A percentile compares a stretch with the other conserved stretches of the same genome.
phyloP scores from a whole-genome alignment of 345 rosid genomes.

The Clausena lansium region DNA sequence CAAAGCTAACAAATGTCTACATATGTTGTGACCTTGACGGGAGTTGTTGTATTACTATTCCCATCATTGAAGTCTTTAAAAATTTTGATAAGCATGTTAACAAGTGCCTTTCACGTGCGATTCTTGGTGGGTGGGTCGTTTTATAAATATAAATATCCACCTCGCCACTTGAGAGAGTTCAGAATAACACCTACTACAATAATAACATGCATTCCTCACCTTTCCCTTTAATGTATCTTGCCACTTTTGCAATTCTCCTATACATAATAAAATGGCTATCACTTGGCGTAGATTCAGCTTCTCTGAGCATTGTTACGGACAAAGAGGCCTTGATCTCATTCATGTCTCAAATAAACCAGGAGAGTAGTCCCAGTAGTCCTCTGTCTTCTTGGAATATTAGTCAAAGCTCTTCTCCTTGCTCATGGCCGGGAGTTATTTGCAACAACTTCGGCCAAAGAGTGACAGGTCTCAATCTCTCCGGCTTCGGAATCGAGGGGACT shows the following conservation, averaged over 20 bases:
- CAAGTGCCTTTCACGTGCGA: no score
- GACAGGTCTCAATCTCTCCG: conserved; percentile 29
- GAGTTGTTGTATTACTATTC: no score
- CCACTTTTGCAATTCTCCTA: background rate
- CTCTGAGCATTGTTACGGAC: conserved; percentile 30
- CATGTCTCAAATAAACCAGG: conserved; percentile 33
- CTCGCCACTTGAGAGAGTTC: no score
- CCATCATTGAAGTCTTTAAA: no score
- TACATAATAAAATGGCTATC: conserved; percentile 9
- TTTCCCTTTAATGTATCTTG: background rate
- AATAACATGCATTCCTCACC: no score
- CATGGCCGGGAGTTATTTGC: conserved; percentile 54
- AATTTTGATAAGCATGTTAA: no score
- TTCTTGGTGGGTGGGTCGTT: no score
- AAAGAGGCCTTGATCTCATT: conserved; percentile 43
- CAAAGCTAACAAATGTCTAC: no score
- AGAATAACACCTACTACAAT: no score
- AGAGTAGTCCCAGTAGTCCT: conserved; percentile 3
- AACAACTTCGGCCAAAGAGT: conserved; percentile 31
- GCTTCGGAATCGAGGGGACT: conserved; percentile 29
- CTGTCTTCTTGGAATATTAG: conserved; percentile 36
- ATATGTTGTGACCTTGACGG: no score
- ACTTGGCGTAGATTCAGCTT: conserved; percentile 13
- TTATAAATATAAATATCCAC: no score
- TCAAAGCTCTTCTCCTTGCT: conserved; percentile 35